Evolutionary conservation across 2,329 filamentous ascomycete species (phyloP), one percentile per base, ranked within the genome.

Genomic region (Fusarium multiceps): DNA sequence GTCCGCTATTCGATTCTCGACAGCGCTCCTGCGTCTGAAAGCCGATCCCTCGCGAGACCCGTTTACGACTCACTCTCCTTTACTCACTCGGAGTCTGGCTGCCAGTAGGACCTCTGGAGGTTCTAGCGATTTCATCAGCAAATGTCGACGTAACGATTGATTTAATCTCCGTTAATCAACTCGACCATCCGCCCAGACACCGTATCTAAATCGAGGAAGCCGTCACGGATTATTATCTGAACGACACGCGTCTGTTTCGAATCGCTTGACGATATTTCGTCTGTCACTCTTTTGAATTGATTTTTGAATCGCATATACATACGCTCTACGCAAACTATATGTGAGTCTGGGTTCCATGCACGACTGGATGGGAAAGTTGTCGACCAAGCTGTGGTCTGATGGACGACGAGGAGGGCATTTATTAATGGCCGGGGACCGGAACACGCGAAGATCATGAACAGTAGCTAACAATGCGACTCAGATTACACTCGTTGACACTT

Each of bases 401-500:
- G 34, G 34, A 42, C 10, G 11, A 4, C 10, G 11, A 4, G 49
- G 7, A 16, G 20, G 51, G n/a, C 20, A 23, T 20, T 18, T 27
- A 13, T 16, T 9, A 23, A 68, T 42, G 21, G 25, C 12, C 25
- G 27, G 32, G 20, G 5, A 53, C 14, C 16, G 21, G 21, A 28
- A 12, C 37, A 27, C 20, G 20, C 21, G 49, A 23, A 23, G 25
- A 13, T 10, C 4, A 40, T 7, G 20, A 21, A 55, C 25, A 11
- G 10, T 18, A 6, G 54, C 73, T 74, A 51, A 75, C 65, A 25
- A 25, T 8, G 9, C 13, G 14, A 20, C 14, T 3, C 32, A 78
- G 75, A 78, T 63, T 73, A 84, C 85, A 78, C 80, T 87, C 84
- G 76, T 87, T 87, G 83, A 84, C 81, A 81, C 68, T 72, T 78